phyloP scores from a whole-genome alignment of 768 basidiomycete genomes.

The Boletus rufocinnamomeus region DNA sequence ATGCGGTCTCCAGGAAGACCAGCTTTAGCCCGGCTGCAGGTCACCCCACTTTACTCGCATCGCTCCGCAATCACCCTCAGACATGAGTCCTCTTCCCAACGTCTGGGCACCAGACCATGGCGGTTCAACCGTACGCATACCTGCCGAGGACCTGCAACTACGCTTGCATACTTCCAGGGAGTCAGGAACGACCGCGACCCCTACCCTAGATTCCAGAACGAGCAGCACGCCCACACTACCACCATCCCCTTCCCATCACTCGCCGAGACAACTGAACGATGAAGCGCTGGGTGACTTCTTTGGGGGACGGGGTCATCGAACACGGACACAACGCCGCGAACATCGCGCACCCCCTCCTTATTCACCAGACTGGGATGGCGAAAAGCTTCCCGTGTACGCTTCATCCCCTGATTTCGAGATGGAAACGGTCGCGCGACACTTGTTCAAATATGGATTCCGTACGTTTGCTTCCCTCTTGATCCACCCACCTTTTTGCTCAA shows the following conservation, averaged over 20 bases:
- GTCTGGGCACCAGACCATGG: constrained; percentile 10
- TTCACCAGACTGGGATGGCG: constrained; percentile 40
- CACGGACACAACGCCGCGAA: constrained; percentile 25
- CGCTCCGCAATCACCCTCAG: background rate
- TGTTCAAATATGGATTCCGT: constrained; percentile 69
- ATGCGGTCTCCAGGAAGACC: background rate
- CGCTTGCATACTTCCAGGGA: constrained; percentile 25
- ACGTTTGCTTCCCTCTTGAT: constrained; percentile 21
- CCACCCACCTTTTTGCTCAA: background rate
- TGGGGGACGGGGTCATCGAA: constrained; percentile 29
- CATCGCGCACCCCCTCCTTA: constrained; percentile 44
- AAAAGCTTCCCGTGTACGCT: constrained; percentile 30
- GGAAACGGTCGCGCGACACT: constrained; percentile 56
- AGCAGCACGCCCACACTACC: constrained; percentile 25
- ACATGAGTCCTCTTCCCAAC: constrained; percentile 20
- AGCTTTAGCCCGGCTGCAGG: constrained; percentile 14
- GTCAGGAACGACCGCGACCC: constrained; percentile 23
- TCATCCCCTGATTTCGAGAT: constrained; percentile 44
- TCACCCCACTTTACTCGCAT: constrained; percentile 9
- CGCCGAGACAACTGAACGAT: constrained; percentile 30
- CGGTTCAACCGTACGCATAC: constrained; percentile 6
- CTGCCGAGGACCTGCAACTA: constrained; percentile 24
- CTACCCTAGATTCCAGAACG: constrained; percentile 13
- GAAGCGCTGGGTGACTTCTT: constrained; percentile 36
- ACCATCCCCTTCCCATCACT: constrained; percentile 25